phyloP scores from a whole-genome alignment of 1,284 basidiomycete species.

The Fomes fomentarius region DNA sequence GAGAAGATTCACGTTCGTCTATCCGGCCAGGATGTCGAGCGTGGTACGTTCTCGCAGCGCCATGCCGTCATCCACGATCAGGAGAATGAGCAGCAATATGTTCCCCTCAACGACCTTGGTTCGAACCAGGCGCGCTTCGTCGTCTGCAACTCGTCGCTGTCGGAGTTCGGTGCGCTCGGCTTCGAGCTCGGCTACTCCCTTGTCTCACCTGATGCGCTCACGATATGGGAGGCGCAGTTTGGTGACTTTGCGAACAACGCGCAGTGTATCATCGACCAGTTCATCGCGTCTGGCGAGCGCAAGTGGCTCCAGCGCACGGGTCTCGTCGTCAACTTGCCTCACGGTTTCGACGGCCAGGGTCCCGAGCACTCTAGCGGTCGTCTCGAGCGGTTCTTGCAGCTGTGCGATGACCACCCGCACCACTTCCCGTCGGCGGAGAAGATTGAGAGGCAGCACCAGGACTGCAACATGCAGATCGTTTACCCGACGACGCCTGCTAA shows the following conservation, averaged over 20 bases:
- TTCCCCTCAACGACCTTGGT: conserved; percentile 89
- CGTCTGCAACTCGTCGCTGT: conserved; percentile 96
- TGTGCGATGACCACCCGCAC: conserved; percentile 97
- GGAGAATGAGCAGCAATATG: conserved; percentile 87
- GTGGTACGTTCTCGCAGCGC: conserved; percentile 99
- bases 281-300: conserved; percentile 95
- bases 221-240: conserved; percentile 99
- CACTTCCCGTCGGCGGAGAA: conserved; percentile 88
- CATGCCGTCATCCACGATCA: conserved; percentile 99
- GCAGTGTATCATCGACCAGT: conserved; percentile 99
- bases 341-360: conserved; percentile 99
- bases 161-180: conserved; percentile 94
- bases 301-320: conserved; percentile 99
- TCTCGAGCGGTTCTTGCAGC: conserved; percentile 96
- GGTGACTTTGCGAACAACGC: conserved; percentile 98
- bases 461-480: conserved; percentile 99
- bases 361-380: conserved; percentile 98
- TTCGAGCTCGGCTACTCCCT: conserved; percentile 99
- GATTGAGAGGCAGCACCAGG: conserved; percentile 95
- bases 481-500: conserved; percentile 95
- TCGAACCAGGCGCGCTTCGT: conserved; percentile 90
- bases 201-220: conserved; percentile 92
- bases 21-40: conserved; percentile 98
- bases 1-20: conserved; percentile 96
- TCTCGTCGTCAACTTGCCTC: conserved; percentile 90